Evolutionary conservation across 768 basidiomycete species (phyloP), one percentile per base, ranked within the genome.

Genomic region (Neoboletus brunneissimus): DNA sequence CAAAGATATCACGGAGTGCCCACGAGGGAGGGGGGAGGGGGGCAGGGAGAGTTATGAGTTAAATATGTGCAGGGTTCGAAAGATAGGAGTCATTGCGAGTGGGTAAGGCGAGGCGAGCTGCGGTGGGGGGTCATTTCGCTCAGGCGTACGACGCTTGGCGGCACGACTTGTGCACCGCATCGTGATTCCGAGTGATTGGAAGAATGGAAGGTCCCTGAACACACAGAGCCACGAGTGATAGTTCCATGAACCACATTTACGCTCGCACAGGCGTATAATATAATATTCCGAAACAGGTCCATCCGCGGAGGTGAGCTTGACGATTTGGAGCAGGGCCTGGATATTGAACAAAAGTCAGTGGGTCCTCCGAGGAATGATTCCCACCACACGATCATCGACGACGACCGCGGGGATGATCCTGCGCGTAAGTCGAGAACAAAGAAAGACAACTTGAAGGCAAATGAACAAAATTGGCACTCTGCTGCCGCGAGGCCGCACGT

Each of bases 171-270:
- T 43, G 25, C 56, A 62, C 53, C n/a, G 63, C 66, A 56, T 53
- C 43, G 51, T 55, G 61, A 66, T 31, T 49, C 20, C 20, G 42
- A 3, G 49, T 25, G 46, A 38, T 35, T 45, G 23, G 41, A 35
- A 44, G 55, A 66, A 68, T 68, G 63, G 66, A 66, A 66, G 59
- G 29, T 43, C 43, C 59, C 59, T 61, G 41, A 42, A 13, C 22
- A 23, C 11, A 27, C 51, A 45, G 42, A 55, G 25, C 51, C 51
- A 34, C 32, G 16, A 27, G 18, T 18, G 16, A 35, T 18, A 54
- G 27, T 3, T 18, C 37, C 27, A 31, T 34, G 13, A 18, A 49
- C 27, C 20, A 20, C 51, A 18, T 29, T 48, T 48, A 22, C 20
- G 18, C 51, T 40, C 9, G 16, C 58, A 50, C 58, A 40, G 51